Base-by-base conservation (phyloP, 2,329 filamentous ascomycete species). In the Paracoccidioides brasiliensis region DNA sequence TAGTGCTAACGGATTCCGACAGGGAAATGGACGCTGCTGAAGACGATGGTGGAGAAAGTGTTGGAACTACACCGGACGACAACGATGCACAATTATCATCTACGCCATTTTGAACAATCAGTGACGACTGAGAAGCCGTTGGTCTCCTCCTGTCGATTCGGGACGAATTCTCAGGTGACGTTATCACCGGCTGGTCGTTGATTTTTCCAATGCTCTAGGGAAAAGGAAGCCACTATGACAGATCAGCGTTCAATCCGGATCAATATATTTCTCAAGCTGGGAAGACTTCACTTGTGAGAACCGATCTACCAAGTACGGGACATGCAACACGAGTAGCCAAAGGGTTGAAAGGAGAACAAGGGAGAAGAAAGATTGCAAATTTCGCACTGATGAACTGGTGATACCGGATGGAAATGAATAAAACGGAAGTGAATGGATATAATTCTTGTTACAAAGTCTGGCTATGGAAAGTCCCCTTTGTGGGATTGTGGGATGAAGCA, bases 1-100 rank as follows among this genome's bases (percentile, higher is more conserved):
- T 54, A 7, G 69, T 69, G 55, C 67, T 63, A 41, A 69, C 57
- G 28, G 70, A 71, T 32, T 62, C 59, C 40, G 62, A 65, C 37
- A 64, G 64, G 12, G 62, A 60, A 22, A 67, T 62, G 3, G 66
- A 64, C n/a, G 55, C 59, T 14, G 22, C 28, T 8, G 53, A 54
- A n/a, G 14, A 45, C 14, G 65, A 67, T 52, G 64, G 64, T 51
- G 62, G 66, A 8, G 68, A 67, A 33, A 72, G 59, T 35, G 61
- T 68, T 9, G 69, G 69, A 5, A 67, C 59, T 12, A 61, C 56
- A 35, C 62, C 54, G 53, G 44, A 51, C 10, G 46, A 37, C n/a
- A 42, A 53, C 5, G 48, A 41, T 52, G 45, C 52, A 22, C 56
- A 54, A 37, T 30, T 41, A 10, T 49, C 37, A 28, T 52, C 52